A percentile compares a stretch with the other conserved stretches of the same genome.
These are phyloP conservation scores for Cryoendolithus antarcticus DNA, from an alignment of 2,329 filamentous ascomycete genomes.

Conservation along the genomic window DNA sequence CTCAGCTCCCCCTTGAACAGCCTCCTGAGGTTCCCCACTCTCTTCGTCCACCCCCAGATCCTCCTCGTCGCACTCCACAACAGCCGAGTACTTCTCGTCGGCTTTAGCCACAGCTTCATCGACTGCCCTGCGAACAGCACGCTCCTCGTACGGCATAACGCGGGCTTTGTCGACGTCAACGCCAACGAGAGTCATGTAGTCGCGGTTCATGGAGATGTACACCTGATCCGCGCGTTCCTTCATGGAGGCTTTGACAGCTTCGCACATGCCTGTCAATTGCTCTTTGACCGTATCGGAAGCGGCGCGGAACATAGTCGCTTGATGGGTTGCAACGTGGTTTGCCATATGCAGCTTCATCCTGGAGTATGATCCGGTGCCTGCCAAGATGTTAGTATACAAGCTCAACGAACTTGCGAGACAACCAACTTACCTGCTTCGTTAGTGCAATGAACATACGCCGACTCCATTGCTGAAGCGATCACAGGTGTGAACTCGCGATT, in stretches of 20 bases:
- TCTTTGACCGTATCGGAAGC: conserved; percentile 31
- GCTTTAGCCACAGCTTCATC: conserved; percentile 9
- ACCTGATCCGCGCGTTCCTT: conserved; percentile 34
- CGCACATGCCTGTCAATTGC: conserved; percentile 30
- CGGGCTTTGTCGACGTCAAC: conserved; percentile 5
- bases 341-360: conserved; percentile 43
- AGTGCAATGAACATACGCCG: conserved; percentile 35
- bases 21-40: background rate
- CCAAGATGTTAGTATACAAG: conserved; percentile 17
- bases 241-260: conserved; percentile 31
- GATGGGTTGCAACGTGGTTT: conserved; percentile 29
- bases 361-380: conserved; percentile 30
- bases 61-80: conserved; percentile 9
- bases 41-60: conserved; percentile 4
- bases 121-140: conserved; percentile 8
- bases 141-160: conserved; percentile 12
- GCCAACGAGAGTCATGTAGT: conserved; percentile 27
- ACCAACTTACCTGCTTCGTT: conserved; percentile 25
- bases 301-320: conserved; percentile 38
- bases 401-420: background rate
- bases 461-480: conserved; percentile 34
- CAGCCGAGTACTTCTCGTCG: conserved; percentile 9
- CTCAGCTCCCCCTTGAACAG: conserved; percentile 1
- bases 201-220: conserved; percentile 22
- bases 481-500: conserved; percentile 42